Base-by-base conservation (phyloP, 768 basidiomycete species). In the Tricholoma hemisulphureum region DNA sequence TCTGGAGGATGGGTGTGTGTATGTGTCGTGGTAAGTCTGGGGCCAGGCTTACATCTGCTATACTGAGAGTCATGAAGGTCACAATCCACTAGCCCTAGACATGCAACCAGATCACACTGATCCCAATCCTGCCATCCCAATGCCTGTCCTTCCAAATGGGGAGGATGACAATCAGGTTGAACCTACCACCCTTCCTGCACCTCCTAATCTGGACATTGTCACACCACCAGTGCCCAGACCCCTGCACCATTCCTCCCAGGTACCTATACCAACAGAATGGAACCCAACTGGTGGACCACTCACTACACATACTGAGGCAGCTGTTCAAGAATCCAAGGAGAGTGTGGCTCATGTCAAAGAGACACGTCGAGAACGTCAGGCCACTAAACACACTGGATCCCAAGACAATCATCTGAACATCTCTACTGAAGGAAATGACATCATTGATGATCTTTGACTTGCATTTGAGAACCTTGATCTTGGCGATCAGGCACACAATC, bases 1-100 rank as follows among this genome's bases (percentile, higher is more conserved):
- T n/a, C n/a, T n/a, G n/a, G n/a, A n/a, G n/a, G n/a, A n/a, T n/a
- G n/a, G n/a, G n/a, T n/a, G n/a, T n/a, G n/a, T n/a, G n/a, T n/a
- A n/a, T n/a, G n/a, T n/a, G n/a, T n/a, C n/a, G n/a, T n/a, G n/a
- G n/a, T n/a, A n/a, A n/a, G n/a, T n/a, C n/a, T n/a, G n/a, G n/a
- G n/a, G n/a, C n/a, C n/a, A n/a, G n/a, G n/a, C n/a, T n/a, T n/a
- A n/a, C n/a, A n/a, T n/a, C n/a, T n/a, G 51, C 6, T 71, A 71
- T 58, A 61, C 71, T 8, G 69, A 73, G 26, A 61, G 58, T 18
- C 61, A 61, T 26, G 58, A 65, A 21, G 59, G 60, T 5, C 53
- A 56, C 11, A 39, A 6, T 1, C 43, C 31, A 16, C 21, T 32
- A 14, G 34, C 26, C 2, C 26, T 39, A 37, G 29, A 14, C 24